phyloP scores from a whole-genome alignment of 1,139 yeast species.

The Zygosaccharomyces sapae region DNA sequence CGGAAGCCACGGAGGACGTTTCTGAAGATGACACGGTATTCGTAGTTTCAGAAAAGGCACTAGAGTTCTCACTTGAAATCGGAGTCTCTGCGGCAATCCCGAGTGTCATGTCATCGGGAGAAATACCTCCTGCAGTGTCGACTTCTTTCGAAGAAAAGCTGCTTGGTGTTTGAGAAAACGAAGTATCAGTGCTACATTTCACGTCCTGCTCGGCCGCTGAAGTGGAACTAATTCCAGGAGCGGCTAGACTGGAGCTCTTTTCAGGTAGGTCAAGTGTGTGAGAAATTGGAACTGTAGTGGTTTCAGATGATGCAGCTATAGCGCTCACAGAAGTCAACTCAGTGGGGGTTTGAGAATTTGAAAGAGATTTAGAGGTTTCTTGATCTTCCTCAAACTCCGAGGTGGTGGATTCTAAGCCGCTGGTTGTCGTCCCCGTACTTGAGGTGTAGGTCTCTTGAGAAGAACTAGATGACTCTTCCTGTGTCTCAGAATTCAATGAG shows the following conservation, averaged over 20 bases:
- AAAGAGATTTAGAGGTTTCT: too few relatives aligned
- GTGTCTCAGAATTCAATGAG: background rate
- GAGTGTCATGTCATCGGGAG: background rate
- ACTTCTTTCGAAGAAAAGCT: background rate
- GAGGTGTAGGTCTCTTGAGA: too few relatives aligned
- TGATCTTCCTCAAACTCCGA: background rate
- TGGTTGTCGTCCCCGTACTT: background rate
- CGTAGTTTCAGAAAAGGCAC: too few relatives aligned
- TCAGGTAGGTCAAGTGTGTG: background rate
- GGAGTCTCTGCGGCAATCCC: constrained; percentile 1
- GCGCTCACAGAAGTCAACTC: background rate
- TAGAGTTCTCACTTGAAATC: background rate
- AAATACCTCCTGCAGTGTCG: background rate
- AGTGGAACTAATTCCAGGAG: background rate
- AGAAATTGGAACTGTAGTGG: background rate
- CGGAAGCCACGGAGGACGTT: too few relatives aligned
- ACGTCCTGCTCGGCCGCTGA: background rate
- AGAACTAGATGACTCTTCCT: background rate
- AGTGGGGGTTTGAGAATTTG: background rate
- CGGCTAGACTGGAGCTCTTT: constrained; percentile 2
- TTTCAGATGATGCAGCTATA: background rate
- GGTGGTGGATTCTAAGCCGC: background rate
- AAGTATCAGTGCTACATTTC: background rate
- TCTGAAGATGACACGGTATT: too few relatives aligned
- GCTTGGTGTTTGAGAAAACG: background rate